Base-by-base conservation (phyloP, 176 grass and related monocot species). In the Oryza rufipogon region DNA sequence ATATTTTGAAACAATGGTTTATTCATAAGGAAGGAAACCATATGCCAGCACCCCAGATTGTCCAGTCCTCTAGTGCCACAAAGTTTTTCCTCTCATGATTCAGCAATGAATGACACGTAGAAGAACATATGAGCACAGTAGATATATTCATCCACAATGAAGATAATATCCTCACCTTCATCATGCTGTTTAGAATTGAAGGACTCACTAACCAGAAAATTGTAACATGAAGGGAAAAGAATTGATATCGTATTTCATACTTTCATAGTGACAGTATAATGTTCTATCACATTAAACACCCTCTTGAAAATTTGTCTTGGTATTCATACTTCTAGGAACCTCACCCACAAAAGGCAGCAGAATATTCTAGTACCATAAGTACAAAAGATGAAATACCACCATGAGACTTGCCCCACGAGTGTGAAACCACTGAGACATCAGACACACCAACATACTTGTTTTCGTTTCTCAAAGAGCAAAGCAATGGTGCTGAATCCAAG, bases 401-500 rank as follows among this genome's bases (percentile, higher is more conserved):
- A 56, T 56, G 5, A 56, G 16, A 56, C 17, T 19, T 19, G 7
- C 8, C 17, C 54, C 54, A 60, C 19, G 6, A 60, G 54, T 60
- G 17, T 60, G 54, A 60, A 60, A 60, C 17, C 70, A 72, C n/a
- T 23, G 69, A 71, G 26, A 56, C 54, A 73, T 45, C 61, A 8
- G 19, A 28, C 1, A 65, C 20, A 42, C 0, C 34, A 84, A 7
- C 67, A 17, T 2, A 60, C 34, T 42, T 9, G 32, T 36, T 68
- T 41, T 54, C 47, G 64, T 15, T 82, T 39, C 54, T 60, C 54
- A 39, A 9, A 81, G 46, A 87, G 4, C 42, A 82, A 77, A 87
- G 64, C 12, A 20, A 66, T 42, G 76, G 68, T 19, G 8, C 36
- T 69, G 25, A 36, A 20, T 3, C 17, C 64, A 70, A 60, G 26